Evolutionary conservation across 2,329 filamentous ascomycete genomes (phyloP), one percentile per base, ranked within the genome.

Genomic region (Fusarium sp.): DNA sequence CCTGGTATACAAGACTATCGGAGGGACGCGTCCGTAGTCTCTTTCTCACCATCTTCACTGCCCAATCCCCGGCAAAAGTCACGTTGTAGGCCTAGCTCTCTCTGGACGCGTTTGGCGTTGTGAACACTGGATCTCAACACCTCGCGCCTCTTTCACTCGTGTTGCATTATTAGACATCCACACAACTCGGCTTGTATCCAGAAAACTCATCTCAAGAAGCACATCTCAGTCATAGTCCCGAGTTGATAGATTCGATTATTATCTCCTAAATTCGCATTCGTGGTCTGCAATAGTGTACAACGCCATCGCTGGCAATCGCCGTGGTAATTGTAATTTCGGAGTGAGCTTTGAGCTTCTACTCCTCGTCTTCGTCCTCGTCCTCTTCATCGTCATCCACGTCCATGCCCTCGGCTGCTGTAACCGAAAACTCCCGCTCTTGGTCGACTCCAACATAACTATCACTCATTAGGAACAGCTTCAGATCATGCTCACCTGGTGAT

Each of bases 391-490:
- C 92, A 81, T 97, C 95, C 78, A 98, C 94, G 63, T 98, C 96
- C 93, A 96, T 97, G 9, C 94, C 94, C 82, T 99, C 96, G 4
- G 92, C 93, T 33, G 93, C 96, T 58, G 89, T 91, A 47, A 99
- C 91, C 62, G 89, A 91, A 81, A 99, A 98, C 9, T 90, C 90
- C 60, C 95, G 94, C 79, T 97, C 97, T 84, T 99, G 96, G 84
- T 99, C 97, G 58, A 99, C 94, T 31, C 96, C 96, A 39, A 98
- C 89, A 81, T 99, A 99, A 81, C 93, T 95, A 84, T 99, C 96
- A 80, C 95, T 96, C 92, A 99, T 98, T 80, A 99, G 85, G 83
- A 94, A 97, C 72, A 98, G 85, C 81, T 95, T 98, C 79, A 99
- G 83, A 66, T 95, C 90, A 81, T 98, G 94, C 79, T 94, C 89